phyloP scores from a whole-genome alignment of 2,329 filamentous ascomycete species.

The Aureobasidium sp. region DNA sequence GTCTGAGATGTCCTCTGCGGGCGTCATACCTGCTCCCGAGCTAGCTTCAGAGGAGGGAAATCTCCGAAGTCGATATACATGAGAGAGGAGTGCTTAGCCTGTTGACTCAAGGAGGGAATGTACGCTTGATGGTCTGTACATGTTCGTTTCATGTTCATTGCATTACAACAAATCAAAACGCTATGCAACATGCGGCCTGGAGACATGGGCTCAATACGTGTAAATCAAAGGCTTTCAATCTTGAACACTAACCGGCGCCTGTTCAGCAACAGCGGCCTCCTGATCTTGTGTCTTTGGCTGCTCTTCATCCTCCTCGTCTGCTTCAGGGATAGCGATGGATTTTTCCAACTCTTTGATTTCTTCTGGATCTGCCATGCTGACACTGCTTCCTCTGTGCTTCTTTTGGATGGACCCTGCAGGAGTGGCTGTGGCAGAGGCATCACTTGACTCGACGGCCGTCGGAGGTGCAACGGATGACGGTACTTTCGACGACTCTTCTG shows the following conservation, averaged over 20 bases:
- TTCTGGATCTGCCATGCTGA: slow-evolving; percentile 23
- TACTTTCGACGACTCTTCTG: not conserved
- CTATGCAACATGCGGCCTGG: not conserved
- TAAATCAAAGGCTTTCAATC: slow-evolving; percentile 23
- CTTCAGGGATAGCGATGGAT: slow-evolving; percentile 25
- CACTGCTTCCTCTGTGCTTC: slow-evolving; percentile 23
- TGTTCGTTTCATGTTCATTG: not conserved
- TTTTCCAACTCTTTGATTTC: slow-evolving; percentile 29
- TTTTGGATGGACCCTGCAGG: slow-evolving; percentile 6
- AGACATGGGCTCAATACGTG: not conserved
- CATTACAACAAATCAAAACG: not conserved
- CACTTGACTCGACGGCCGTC: slow-evolving; percentile 6
- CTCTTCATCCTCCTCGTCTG: slow-evolving; percentile 19
- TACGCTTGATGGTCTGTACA: not conserved
- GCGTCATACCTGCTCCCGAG: not conserved
- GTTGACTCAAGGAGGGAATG: not conserved
- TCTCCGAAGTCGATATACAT: not conserved
- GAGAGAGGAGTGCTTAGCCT: not conserved
- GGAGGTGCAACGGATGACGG: not conserved
- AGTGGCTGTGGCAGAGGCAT: slow-evolving; percentile 12
- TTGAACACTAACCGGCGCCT: slow-evolving; percentile 32
- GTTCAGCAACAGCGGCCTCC: slow-evolving; percentile 23
- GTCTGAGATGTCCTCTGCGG: not conserved
- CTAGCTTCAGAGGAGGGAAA: not conserved
- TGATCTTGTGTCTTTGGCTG: slow-evolving; percentile 22